A percentile compares a stretch with the other conserved stretches of the same genome.
Evolutionary conservation across 108 stramenopile species (phyloP).

Genomic region (Mediolabrus comicus): DNA sequence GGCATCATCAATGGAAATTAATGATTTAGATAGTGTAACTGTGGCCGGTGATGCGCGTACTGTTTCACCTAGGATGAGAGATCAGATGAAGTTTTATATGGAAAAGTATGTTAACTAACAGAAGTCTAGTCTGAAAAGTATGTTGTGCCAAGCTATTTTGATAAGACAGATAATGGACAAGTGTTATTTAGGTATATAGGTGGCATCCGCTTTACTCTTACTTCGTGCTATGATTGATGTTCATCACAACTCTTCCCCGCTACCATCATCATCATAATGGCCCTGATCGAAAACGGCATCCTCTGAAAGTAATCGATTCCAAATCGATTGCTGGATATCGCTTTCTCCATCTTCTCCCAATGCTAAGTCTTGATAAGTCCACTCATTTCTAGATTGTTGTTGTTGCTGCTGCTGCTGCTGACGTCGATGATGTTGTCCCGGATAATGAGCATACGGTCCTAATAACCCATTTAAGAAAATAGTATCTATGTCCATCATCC

Average conservation of each 20-base stretch:
- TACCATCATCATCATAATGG: no score
- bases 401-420: not conserved
- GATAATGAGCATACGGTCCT: constrained; percentile 23
- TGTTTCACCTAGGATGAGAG: constrained; percentile 27
- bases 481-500: not conserved
- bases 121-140: no score
- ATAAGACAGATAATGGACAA: no score
- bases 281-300: no score
- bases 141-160: no score
- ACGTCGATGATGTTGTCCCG: constrained; percentile 6
- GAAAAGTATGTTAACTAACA: not conserved
- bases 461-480: constrained; percentile 10
- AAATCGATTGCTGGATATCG: not conserved
- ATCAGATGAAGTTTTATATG: constrained; percentile 27
- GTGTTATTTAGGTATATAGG: no score
- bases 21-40: constrained; percentile 35
- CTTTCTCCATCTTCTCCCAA: not conserved
- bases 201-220: no score
- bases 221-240: no score
- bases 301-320: not conserved
- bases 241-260: no score
- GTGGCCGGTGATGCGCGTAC: not conserved
- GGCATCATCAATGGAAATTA: constrained; percentile 27
- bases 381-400: not conserved
- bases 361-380: not conserved